Evolutionary conservation across 345 rosid genomes (phyloP).

Genomic region (Eutrema yunnanense): DNA sequence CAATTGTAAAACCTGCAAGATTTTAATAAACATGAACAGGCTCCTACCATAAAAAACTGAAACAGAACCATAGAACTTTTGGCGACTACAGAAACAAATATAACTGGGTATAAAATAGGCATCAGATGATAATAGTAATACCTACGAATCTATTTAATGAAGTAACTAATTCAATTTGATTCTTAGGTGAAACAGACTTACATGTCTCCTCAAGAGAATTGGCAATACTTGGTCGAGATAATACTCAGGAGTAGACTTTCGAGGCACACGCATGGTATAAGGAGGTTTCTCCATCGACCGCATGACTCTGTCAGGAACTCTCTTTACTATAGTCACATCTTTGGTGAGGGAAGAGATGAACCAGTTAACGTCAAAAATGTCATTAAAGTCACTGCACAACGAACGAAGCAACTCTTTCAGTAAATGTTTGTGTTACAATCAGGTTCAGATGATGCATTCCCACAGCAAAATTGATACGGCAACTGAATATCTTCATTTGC

Average conservation of each 20-base stretch:
- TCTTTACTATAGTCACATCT: slow-evolving; percentile 89
- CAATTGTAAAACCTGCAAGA: slow-evolving; percentile 89
- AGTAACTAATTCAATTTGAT: not conserved
- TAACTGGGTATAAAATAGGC: not conserved
- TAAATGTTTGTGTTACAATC: not conserved
- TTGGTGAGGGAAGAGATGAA: slow-evolving; percentile 83
- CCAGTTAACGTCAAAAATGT: slow-evolving; percentile 87
- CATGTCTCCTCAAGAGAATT: slow-evolving; percentile 69
- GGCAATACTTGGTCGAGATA: slow-evolving; percentile 96
- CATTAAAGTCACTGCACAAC: slow-evolving; percentile 77
- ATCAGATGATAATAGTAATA: not conserved
- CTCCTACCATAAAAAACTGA: not conserved
- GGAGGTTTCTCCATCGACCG: slow-evolving; percentile 96
- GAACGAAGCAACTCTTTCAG: slow-evolving; percentile 7
- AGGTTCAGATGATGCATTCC: not conserved
- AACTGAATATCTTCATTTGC: not conserved
- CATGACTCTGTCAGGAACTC: slow-evolving; percentile 92
- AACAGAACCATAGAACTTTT: not conserved
- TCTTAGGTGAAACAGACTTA: slow-evolving; percentile 33
- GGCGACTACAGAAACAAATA: not conserved
- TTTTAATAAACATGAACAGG: slow-evolving; percentile 1
- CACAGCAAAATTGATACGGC: not conserved
- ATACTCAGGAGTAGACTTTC: slow-evolving; percentile 91
- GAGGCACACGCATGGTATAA: slow-evolving; percentile 93
- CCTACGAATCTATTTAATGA: not conserved